Evolutionary conservation across 441 rosid species (phyloP).

Genomic region (Populus tomentosa): DNA sequence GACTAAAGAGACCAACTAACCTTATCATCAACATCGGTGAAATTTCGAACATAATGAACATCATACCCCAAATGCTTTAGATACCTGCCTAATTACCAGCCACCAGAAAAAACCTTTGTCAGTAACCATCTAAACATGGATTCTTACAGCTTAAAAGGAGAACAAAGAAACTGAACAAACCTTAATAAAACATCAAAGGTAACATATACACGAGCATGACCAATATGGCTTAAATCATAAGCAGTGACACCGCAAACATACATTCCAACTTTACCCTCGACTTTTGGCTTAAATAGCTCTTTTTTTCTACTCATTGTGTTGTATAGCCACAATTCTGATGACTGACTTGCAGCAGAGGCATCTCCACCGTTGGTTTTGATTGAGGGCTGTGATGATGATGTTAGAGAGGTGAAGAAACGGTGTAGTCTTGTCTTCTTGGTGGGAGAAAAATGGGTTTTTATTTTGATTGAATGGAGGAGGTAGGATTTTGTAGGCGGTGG

Average conservation of each 20-base stretch:
- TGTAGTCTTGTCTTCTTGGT: constrained; percentile 17
- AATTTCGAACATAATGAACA: constrained; percentile 79
- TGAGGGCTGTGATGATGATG: constrained; percentile 24
- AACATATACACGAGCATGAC: constrained; percentile 88
- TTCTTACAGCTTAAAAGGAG: background rate
- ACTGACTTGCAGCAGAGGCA: background rate
- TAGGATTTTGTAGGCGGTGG: constrained; percentile 19
- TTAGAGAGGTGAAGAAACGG: constrained; percentile 33
- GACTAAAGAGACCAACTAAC: constrained; percentile 29
- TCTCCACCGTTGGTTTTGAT: constrained; percentile 15
- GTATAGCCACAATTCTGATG: constrained; percentile 54
- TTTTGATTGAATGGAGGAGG: constrained; percentile 2
- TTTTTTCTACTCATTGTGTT: constrained; percentile 78
- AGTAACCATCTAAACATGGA: background rate
- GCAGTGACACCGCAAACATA: constrained; percentile 98
- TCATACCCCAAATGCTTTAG: constrained; percentile 83
- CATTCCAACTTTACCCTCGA: constrained; percentile 83
- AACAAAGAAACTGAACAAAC: constrained; percentile 18
- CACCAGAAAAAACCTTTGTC: background rate
- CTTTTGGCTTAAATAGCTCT: constrained; percentile 64
- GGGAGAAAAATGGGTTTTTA: constrained; percentile 17
- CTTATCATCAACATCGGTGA: constrained; percentile 97
- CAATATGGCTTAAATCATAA: constrained; percentile 92
- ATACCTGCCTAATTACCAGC: constrained; percentile 70
- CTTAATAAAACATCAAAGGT: constrained; percentile 84